phyloP scores from a whole-genome alignment of 2,329 filamentous ascomycete species.

The Paecilomyces fulvus region DNA sequence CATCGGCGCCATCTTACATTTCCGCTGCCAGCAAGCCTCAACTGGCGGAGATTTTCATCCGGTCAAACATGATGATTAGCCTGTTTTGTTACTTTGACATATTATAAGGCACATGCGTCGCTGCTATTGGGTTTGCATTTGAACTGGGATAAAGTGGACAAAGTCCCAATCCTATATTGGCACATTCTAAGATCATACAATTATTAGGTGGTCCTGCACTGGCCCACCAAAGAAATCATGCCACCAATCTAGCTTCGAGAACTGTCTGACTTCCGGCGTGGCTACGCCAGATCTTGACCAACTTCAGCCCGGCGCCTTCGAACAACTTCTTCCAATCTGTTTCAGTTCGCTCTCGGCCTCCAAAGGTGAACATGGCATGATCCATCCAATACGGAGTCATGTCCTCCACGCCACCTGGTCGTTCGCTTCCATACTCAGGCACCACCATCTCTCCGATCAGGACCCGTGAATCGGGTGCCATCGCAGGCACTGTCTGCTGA shows the following conservation, averaged over 20 bases:
- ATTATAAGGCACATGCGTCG: neutral
- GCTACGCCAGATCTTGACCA: constrained; percentile 17
- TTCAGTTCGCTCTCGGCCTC: constrained; percentile 20
- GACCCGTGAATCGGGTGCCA: constrained; percentile 13
- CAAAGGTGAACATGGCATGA: constrained; percentile 21
- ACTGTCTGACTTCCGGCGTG: constrained; percentile 8
- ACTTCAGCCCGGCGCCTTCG: constrained; percentile 13
- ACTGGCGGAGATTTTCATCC: too few relatives aligned
- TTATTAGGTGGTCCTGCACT: neutral
- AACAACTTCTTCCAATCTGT: constrained; percentile 16
- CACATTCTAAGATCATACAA: constrained; percentile 1
- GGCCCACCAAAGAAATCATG: neutral
- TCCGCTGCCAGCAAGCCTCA: neutral
- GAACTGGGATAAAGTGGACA: neutral
- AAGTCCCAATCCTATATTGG: neutral
- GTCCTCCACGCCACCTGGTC: constrained; percentile 13
- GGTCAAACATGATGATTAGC: neutral
- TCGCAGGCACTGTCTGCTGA: constrained; percentile 14
- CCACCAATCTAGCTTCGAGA: constrained; percentile 6
- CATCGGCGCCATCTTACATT: neutral
- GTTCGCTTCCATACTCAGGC: constrained; percentile 9
- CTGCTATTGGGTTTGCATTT: neutral
- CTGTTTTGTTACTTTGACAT: neutral
- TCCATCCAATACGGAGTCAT: constrained; percentile 22
- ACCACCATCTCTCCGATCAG: constrained; percentile 18